Base-by-base conservation (phyloP, 1,284 basidiomycete species). In the Chondrostereum purpureum region DNA sequence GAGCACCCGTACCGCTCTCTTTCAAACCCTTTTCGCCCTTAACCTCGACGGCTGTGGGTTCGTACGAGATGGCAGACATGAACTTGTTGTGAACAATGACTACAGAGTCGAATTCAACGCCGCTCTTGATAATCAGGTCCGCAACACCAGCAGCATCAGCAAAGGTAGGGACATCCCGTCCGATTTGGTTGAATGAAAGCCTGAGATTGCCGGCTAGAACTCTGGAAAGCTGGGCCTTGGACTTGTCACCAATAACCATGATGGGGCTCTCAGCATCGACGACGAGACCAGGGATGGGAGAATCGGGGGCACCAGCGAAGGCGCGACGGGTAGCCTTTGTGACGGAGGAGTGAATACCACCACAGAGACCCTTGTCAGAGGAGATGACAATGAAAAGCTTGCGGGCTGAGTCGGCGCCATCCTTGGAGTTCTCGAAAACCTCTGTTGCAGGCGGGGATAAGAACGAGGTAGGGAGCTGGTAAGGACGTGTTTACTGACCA, bases 341-440 rank as follows among this genome's bases (percentile, higher is more conserved):
- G 60, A 99, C 89, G 50, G 92, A 93, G 35, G 95, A 98, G 77
- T 99, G 95, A 63, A 99, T 97, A 82, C 96, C 96, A 72, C 96
- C 96, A 67, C 95, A 99, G 49, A 99, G 90, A 72, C 96, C 95
- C 75, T 96, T 95, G 83, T 99, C 95, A 48, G 94, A 98, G 41
- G 95, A 96, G 59, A 95, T 69, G 66, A 94, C 89, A 55, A 99
- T 68, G 73, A 94, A 91, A 55, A 97, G 87, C 61, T 88, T 86
- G 69, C 81, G 83, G 58, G 80, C 66, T 10, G 77, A 64, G 13
- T 79, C 66, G 39, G 80, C 23, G n/a, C 42, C 48, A 8, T 49
- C 48, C 24, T 52, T 69, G 23, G 87, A 68, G 64, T 92, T 76
- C 52, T 79, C 69, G 71, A 90, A 92, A 56, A 93, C 75, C 77